These are phyloP conservation scores for Carex myosuroides DNA, from an alignment of 176 grass and related monocot species.

Conservation along the genomic window DNA sequence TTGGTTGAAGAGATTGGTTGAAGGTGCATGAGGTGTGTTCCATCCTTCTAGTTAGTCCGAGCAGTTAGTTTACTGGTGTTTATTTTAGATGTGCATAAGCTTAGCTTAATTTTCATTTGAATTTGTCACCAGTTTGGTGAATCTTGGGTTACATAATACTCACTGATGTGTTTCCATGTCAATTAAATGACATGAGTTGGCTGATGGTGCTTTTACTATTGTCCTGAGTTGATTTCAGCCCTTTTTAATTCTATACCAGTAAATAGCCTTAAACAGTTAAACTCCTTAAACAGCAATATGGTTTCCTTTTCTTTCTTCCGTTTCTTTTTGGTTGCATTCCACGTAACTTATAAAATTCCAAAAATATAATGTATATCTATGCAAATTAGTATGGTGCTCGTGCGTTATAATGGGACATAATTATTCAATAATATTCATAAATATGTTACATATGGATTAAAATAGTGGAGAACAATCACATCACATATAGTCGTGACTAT, in stretches of 20 bases:
- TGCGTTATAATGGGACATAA: no score
- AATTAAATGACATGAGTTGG: slow-evolving; percentile 1
- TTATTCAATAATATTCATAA: no score
- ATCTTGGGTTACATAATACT: slow-evolving; percentile 14
- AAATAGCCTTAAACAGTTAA: not conserved
- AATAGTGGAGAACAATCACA: no score
- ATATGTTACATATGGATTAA: no score
- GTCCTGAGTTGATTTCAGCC: not conserved
- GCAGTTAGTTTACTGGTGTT: not conserved
- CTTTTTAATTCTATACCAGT: not conserved
- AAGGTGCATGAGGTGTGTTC: not conserved
- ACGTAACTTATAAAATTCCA: not conserved
- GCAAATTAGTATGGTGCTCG: not conserved
- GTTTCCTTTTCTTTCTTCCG: not conserved
- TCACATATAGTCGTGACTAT: no score
- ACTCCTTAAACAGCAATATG: not conserved
- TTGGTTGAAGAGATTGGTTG: slow-evolving; percentile 1
- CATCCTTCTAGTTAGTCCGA: slow-evolving; percentile 9
- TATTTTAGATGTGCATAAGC: slow-evolving; percentile 12
- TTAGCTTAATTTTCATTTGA: not conserved
- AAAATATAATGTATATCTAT: not conserved
- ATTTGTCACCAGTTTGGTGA: not conserved
- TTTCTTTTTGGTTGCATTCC: not conserved
- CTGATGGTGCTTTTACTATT: not conserved
- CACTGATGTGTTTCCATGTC: slow-evolving; percentile 1